Evolutionary conservation across 345 rosid genomes (phyloP), one percentile per base, ranked within the genome.

Genomic region (Heritiera littoralis): DNA sequence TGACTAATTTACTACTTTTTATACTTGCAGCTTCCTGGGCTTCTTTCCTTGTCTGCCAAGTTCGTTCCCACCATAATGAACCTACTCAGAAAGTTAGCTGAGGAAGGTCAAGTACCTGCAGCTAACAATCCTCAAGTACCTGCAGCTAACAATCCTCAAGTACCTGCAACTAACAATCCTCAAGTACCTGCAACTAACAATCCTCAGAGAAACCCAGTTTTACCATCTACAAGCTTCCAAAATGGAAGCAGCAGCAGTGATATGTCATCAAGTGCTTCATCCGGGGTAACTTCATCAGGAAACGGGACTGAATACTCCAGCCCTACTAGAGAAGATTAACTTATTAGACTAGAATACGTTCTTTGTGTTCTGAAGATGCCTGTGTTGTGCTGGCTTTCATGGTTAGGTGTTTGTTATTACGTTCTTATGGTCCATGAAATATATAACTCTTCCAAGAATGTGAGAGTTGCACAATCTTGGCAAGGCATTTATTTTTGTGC

Each of bases 1-100:
- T 8, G 43, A 18, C 20, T 76, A 40, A 64, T 66, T 64, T 60
- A 58, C 32, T 8, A 52, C 32, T 70, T 43, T 14, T 55, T 69
- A 66, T 81, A 72, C 76, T 75, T 83, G 68, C 93, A 96, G 99
- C 90, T 96, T 77, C 93, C 98, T 3, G 98, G 98, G 80, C 85
- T 94, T 72, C 79, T 96, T 77, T 88, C 98, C n/a, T 80, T 96
- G 82, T 92, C 95, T 1, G 77, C 94, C 56, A 97, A 93, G 84
- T 86, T 96, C 77, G 81, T 96, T 80, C 99, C 98, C 20, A 96
- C 98, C 11, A 79, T 97, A 20, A 90, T 93, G 98, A 97, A 94
- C 87, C 93, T 97, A 84, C 84, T 97, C 14, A 92, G 79, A 80
- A 94, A 88, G 81, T 90, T 97, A 74, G 97, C 95, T 0, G 91